These are phyloP conservation scores for Coprinellus micaceus DNA, from an alignment of 768 basidiomycete genomes.

Conservation along the genomic window DNA sequence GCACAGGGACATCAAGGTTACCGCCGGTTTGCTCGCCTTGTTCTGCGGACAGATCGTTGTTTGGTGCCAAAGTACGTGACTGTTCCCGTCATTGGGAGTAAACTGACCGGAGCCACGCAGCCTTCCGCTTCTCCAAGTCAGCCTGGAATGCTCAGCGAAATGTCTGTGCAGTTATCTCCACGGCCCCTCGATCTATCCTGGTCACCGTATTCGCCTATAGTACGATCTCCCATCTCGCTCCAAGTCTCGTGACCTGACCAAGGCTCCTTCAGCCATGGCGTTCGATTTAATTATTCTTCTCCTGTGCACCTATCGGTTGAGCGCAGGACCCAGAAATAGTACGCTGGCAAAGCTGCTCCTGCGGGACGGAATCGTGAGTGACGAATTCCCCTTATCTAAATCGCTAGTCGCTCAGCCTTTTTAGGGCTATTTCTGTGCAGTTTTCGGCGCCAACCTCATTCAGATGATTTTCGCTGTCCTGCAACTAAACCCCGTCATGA, in stretches of 20 bases:
- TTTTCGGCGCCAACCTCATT: conserved; percentile 30
- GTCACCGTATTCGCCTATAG: conserved; percentile 31
- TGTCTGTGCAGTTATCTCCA: conserved; percentile 30
- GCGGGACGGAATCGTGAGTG: conserved; percentile 30
- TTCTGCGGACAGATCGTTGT: conserved; percentile 28
- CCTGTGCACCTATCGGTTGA: conserved; percentile 25
- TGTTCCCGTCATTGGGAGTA: too few relatives aligned
- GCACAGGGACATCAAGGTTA: conserved; percentile 25
- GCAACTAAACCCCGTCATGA: conserved; percentile 32
- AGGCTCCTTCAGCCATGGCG: conserved; percentile 25
- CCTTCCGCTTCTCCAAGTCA: conserved; percentile 30
- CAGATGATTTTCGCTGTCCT: conserved; percentile 30
- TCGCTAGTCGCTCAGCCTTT: neutral
- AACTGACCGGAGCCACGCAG: conserved; percentile 12
- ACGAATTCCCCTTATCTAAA: neutral
- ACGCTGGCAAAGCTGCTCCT: conserved; percentile 27
- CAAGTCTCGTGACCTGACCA: neutral
- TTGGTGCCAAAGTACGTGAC: conserved; percentile 29
- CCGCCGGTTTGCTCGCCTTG: conserved; percentile 18
- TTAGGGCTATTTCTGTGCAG: conserved; percentile 30
- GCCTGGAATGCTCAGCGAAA: conserved; percentile 25
- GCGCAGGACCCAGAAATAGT: conserved; percentile 19
- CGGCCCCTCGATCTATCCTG: conserved; percentile 27
- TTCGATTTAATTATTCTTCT: conserved; percentile 30
- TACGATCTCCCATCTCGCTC: conserved; percentile 11